These are phyloP conservation scores for Naganishia vaughanmartiniae DNA, from an alignment of 768 basidiomycete genomes.

Conservation along the genomic window DNA sequence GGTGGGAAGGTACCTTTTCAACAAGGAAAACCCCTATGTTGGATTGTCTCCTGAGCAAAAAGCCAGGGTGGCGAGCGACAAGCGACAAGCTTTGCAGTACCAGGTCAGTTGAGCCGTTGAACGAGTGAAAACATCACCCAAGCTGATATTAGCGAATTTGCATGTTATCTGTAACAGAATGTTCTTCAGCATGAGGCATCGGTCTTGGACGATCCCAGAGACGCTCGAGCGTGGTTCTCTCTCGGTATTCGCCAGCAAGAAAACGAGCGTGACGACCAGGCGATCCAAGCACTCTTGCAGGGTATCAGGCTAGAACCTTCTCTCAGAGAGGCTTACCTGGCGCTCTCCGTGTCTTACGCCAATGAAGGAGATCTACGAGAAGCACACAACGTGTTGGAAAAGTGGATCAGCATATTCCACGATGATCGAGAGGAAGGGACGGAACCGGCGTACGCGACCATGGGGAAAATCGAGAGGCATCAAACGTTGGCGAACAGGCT, in stretches of 20 bases:
- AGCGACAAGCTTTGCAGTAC: constrained; percentile 28
- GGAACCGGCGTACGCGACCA: constrained; percentile 27
- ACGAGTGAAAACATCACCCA: neutral
- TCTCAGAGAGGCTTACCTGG: constrained; percentile 72
- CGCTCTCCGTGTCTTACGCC: constrained; percentile 82
- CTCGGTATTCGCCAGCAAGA: constrained; percentile 97
- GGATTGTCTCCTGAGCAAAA: constrained; percentile 17
- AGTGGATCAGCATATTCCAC: constrained; percentile 62
- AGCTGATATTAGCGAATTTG: constrained; percentile 28
- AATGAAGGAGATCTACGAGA: constrained; percentile 76
- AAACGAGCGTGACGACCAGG: constrained; percentile 89
- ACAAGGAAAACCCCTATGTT: constrained; percentile 45
- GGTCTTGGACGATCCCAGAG: constrained; percentile 71
- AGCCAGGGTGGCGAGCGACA: neutral
- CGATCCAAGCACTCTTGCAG: constrained; percentile 76
- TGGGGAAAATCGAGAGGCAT: constrained; percentile 39
- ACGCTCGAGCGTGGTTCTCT: constrained; percentile 78
- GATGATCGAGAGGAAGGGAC: constrained; percentile 2
- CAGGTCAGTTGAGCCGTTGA: constrained; percentile 29
- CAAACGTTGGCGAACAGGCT: constrained; percentile 67
- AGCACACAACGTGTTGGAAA: constrained; percentile 75
- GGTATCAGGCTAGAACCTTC: constrained; percentile 76
- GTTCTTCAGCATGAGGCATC: constrained; percentile 85
- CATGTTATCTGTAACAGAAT: constrained; percentile 57
- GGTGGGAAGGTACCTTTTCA: constrained; percentile 46